These are phyloP conservation scores for Mycena latifolia DNA, from an alignment of 768 basidiomycete species.

Conservation along the genomic window DNA sequence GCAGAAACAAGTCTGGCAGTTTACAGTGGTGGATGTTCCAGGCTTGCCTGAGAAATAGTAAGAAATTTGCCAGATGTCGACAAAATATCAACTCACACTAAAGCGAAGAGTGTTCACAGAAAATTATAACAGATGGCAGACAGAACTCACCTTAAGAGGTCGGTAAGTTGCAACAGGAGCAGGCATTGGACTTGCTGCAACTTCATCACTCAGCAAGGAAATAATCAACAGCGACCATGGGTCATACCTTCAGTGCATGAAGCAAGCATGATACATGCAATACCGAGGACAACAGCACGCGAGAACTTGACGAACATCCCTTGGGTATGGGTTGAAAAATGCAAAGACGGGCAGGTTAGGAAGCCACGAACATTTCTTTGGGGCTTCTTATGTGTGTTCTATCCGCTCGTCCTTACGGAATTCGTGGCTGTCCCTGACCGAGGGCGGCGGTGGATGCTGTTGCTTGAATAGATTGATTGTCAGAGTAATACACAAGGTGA, in stretches of 20 bases:
- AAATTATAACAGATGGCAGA: slow-evolving; percentile 6
- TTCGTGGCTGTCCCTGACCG: slow-evolving; percentile 14
- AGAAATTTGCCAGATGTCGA: slow-evolving; percentile 10
- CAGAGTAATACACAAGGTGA: slow-evolving; percentile 10
- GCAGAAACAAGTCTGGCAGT: slow-evolving; percentile 15
- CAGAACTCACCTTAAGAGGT: slow-evolving; percentile 14
- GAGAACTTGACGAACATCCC: slow-evolving; percentile 7
- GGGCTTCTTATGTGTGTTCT: slow-evolving; percentile 10
- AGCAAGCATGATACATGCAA: slow-evolving; percentile 2
- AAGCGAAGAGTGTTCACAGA: slow-evolving; percentile 7
- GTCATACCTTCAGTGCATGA: slow-evolving; percentile 16
- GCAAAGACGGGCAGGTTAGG: not conserved
- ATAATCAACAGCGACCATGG: slow-evolving; percentile 4
- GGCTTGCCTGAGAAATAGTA: slow-evolving; percentile 8
- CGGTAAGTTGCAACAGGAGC: not conserved
- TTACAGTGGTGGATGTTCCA: slow-evolving; percentile 5
- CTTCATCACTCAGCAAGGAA: slow-evolving; percentile 6
- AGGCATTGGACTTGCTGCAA: slow-evolving; percentile 15
- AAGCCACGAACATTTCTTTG: not conserved
- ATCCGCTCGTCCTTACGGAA: slow-evolving; percentile 2
- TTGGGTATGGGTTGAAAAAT: not conserved
- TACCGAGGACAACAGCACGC: slow-evolving; percentile 9
- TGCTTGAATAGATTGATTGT: slow-evolving; percentile 7
- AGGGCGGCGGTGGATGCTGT: slow-evolving; percentile 2
- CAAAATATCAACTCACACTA: slow-evolving; percentile 18